Evolutionary conservation across 306 rosid genomes (phyloP).

Genomic region (Trifolium fragiferum): DNA sequence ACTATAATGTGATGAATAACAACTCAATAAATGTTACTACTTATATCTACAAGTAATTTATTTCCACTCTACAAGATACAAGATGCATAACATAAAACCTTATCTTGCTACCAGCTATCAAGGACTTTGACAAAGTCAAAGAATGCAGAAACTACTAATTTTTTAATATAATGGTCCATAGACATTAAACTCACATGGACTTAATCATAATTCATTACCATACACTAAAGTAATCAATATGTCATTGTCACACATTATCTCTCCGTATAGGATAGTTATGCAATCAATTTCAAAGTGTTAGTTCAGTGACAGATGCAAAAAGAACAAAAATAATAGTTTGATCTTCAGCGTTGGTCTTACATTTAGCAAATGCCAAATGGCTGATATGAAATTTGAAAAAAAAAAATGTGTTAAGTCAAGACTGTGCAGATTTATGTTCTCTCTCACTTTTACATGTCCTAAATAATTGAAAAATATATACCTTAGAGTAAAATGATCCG

Average conservation of each 20-base stretch:
- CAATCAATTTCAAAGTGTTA: not conserved
- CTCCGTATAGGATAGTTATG: not conserved
- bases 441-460: slow-evolving; percentile 1
- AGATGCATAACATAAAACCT: not conserved
- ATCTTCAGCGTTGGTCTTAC: not conserved
- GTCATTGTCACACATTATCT: not conserved
- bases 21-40: not conserved
- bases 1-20: not conserved
- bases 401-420: not conserved
- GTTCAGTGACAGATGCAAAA: not conserved
- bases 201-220: not conserved
- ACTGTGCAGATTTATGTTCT: not conserved
- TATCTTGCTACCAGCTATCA: not conserved
- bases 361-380: not conserved
- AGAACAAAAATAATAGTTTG: not conserved
- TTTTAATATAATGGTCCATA: too few relatives aligned
- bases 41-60: not conserved
- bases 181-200: too few relatives aligned
- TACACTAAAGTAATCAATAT: not conserved
- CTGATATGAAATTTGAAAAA: slow-evolving; percentile 10
- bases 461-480: slow-evolving; percentile 42
- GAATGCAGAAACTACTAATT: not conserved
- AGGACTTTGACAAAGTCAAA: not conserved
- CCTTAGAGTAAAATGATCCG: slow-evolving; percentile 97
- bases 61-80: not conserved